A percentile compares a stretch with the other conserved stretches of the same genome.
Evolutionary conservation across 768 basidiomycete genomes (phyloP).

Genomic region (Leucocoprinus birnbaumii): DNA sequence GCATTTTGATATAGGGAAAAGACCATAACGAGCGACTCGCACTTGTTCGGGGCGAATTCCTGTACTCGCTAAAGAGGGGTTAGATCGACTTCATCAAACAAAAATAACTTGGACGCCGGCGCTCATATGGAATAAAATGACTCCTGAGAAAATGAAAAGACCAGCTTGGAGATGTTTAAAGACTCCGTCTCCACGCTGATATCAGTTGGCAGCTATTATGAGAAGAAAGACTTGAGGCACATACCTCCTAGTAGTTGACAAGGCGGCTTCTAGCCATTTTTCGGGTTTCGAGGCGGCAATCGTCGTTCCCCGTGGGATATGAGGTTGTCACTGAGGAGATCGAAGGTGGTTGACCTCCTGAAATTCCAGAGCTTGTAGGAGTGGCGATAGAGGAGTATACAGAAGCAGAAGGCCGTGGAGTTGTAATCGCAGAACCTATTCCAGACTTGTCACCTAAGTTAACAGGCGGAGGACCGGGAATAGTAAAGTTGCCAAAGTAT

Average conservation of each 20-base stretch:
- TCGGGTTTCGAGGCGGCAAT: slow-evolving; percentile 17
- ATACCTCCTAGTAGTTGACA: neutral
- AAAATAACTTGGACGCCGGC: neutral
- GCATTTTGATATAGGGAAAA: neutral
- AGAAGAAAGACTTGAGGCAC: neutral
- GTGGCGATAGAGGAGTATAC: slow-evolving; percentile 2
- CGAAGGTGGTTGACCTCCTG: slow-evolving; percentile 4
- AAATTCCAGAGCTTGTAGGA: slow-evolving; percentile 7
- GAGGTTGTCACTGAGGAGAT: slow-evolving; percentile 4
- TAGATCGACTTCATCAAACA: slow-evolving; percentile 7
- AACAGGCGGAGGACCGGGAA: slow-evolving; percentile 34
- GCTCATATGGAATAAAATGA: neutral
- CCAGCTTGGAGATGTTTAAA: slow-evolving; percentile 7
- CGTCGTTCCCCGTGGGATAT: neutral
- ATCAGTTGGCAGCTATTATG: slow-evolving; percentile 1
- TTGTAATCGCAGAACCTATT: slow-evolving; percentile 6
- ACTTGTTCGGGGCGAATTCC: neutral
- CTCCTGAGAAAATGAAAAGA: slow-evolving; percentile 6
- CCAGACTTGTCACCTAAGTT: slow-evolving; percentile 24
- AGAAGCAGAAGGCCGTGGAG: neutral
- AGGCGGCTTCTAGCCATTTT: slow-evolving; percentile 18
- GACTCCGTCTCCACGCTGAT: slow-evolving; percentile 7
- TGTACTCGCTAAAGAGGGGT: neutral
- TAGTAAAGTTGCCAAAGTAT: slow-evolving; percentile 29
- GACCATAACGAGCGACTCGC: neutral